phyloP scores from a whole-genome alignment of 2,329 filamentous ascomycete genomes.

The Colletotrichum eremochloae region DNA sequence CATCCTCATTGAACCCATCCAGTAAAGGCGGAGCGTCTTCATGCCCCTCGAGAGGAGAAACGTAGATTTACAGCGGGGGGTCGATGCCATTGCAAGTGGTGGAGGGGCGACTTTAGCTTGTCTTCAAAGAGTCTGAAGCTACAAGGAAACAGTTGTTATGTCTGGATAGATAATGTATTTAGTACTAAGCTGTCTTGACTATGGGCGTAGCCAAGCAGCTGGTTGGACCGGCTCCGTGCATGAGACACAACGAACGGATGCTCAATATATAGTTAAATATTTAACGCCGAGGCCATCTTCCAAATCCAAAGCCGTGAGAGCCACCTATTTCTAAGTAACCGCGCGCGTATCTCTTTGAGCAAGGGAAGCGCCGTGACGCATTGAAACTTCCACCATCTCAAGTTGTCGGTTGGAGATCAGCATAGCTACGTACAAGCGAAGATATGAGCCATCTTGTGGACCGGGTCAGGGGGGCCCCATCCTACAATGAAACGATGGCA shows the following conservation, averaged over 20 bases:
- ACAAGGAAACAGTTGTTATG: not conserved
- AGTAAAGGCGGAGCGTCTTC: conserved; percentile 68
- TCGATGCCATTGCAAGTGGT: conserved; percentile 44
- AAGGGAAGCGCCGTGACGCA: not conserved
- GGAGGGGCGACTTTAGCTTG: no score
- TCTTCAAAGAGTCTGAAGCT: no score
- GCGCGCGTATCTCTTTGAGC: conserved; percentile 17
- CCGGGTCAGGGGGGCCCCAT: not conserved
- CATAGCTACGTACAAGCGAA: not conserved
- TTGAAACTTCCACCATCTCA: not conserved
- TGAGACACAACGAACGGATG: no score
- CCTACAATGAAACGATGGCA: not conserved
- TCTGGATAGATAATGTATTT: not conserved
- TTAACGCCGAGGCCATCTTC: not conserved
- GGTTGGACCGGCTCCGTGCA: not conserved
- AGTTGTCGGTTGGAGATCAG: not conserved
- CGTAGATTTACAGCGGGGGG: conserved; percentile 60
- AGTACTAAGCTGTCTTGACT: not conserved
- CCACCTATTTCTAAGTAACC: conserved; percentile 37
- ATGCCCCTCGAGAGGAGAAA: conserved; percentile 71
- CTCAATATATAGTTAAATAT: not conserved
- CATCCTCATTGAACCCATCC: conserved; percentile 74
- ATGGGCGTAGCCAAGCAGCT: not conserved
- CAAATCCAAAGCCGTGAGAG: not conserved
- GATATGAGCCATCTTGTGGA: not conserved